Evolutionary conservation across 139 green algal genomes (phyloP), one percentile per base, ranked within the genome.

Genomic region (Nannochloris sp.): DNA sequence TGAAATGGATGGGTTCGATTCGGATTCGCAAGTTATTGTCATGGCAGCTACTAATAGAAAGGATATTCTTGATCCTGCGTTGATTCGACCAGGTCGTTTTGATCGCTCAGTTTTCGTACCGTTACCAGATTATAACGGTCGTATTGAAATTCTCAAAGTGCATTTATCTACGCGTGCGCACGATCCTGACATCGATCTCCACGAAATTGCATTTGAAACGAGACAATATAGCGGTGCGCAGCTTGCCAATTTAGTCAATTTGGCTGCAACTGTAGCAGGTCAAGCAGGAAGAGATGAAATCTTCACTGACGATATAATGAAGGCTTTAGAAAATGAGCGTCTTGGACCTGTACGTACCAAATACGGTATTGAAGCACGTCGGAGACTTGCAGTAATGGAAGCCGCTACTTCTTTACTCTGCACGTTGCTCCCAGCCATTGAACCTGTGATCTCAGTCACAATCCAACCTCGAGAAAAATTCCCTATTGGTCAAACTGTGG

Each of bases 31-130:
- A 65, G 89, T 96, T 35, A 88, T 97, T 32, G 86, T 95, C 9
- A 95, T 97, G 81, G 92, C 77, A 3, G 92, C 92, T 33, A 97
- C 90, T 61, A 97, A 97, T 82, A 80, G 88, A 23, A 84, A 81
- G 48, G 92, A 97, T 78, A 85, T 97, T 39, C 79, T 97, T 67
- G 91, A 97, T 67, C 77, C 82, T 0, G 91, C 91, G 1, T 83
- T 97, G 27, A 86, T 92, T 15, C 82, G 92, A 5, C 81, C 90
- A 4, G 90, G 91, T 30, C 79, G 91, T 53, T 96, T 87, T 64
- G 89, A 96, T 71, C 75, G 89, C 44, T 88, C 84, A 64, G 86
- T 95, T 48, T 74, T 89, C 54, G 84, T 93, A 24, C 66, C 72
- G 4, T 56, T 77, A n/a, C 88, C 89, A 1, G 86, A 95, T 70